Percentiles rank a stretch among this genome's conserved stretches.
Conservation (phyloP, 768 basidiomycete genomes). For the Exidia glandulosa region DNA sequence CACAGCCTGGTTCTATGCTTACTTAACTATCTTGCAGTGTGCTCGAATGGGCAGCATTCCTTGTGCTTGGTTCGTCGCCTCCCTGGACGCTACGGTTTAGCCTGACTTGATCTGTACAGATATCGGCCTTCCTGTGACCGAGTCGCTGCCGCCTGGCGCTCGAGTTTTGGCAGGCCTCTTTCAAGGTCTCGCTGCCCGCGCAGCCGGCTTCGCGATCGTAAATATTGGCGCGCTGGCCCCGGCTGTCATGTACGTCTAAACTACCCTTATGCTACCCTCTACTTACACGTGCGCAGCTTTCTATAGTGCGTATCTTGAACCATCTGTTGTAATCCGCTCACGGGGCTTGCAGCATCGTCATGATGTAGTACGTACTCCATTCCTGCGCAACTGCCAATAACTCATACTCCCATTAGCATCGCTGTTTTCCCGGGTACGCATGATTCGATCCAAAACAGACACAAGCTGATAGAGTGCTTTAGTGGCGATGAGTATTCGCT, state of each 20-base stretch:
- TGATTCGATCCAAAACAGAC: too few species aligned
- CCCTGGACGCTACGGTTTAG: not conserved
- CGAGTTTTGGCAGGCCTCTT: conserved; percentile 65
- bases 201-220: conserved; percentile 80
- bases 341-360: not conserved
- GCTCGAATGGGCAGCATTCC: conserved; percentile 77
- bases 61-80: conserved; percentile 38
- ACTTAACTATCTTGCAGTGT: not conserved
- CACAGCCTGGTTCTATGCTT: too few species aligned
- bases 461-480: too few species aligned
- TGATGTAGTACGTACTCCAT: not conserved
- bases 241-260: conserved; percentile 62
- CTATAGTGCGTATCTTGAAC: conserved; percentile 50
- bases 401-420: not conserved
- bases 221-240: conserved; percentile 63
- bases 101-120: conserved; percentile 32
- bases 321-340: not conserved
- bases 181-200: conserved; percentile 69
- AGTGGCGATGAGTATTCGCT: conserved; percentile 29
- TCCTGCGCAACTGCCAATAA: too few species aligned
- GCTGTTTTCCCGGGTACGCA: not conserved
- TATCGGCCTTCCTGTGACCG: conserved; percentile 62
- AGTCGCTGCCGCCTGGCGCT: conserved; percentile 54
- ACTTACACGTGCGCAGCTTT: conserved; percentile 35
- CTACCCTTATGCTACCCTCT: not conserved